Conservation (phyloP, 2,329 filamentous ascomycete genomes). For the Aaosphaeria arxii region DNA sequence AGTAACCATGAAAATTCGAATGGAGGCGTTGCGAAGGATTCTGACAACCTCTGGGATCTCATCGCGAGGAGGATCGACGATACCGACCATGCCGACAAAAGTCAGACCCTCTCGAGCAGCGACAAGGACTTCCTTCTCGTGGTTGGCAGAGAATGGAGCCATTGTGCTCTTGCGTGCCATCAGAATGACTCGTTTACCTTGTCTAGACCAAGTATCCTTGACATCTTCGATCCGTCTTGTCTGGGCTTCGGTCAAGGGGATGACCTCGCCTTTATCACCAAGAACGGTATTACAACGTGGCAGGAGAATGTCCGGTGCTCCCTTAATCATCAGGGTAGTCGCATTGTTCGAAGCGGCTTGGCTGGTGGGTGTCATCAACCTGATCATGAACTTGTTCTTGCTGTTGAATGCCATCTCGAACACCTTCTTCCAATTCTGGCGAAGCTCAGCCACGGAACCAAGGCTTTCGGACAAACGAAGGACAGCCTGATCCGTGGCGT, state of each 20-base stretch:
- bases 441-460: slow-evolving; percentile 58
- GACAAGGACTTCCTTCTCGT: slow-evolving; percentile 57
- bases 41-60: slow-evolving; percentile 59
- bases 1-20: slow-evolving; percentile 79
- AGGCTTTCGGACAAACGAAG: slow-evolving; percentile 68
- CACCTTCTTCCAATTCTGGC: slow-evolving; percentile 61
- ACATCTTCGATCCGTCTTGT: slow-evolving; percentile 52
- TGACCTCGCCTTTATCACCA: slow-evolving; percentile 52
- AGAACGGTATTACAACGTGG: slow-evolving; percentile 59
- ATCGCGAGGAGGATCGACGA: slow-evolving; percentile 59
- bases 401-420: slow-evolving; percentile 69
- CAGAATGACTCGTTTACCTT: slow-evolving; percentile 66
- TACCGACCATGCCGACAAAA: slow-evolving; percentile 56
- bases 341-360: slow-evolving; percentile 22
- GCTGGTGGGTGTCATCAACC: slow-evolving; percentile 49
- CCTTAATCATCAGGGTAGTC: slow-evolving; percentile 68
- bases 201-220: slow-evolving; percentile 67
- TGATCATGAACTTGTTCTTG: slow-evolving; percentile 81
- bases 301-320: slow-evolving; percentile 72
- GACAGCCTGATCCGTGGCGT: slow-evolving; percentile 74
- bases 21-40: slow-evolving; percentile 67
- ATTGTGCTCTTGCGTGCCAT: slow-evolving; percentile 60
- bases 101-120: slow-evolving; percentile 50
- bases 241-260: slow-evolving; percentile 47
- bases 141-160: slow-evolving; percentile 42